phyloP scores from a whole-genome alignment of 805 yeast species.

The Saccharomycopsis vini region DNA sequence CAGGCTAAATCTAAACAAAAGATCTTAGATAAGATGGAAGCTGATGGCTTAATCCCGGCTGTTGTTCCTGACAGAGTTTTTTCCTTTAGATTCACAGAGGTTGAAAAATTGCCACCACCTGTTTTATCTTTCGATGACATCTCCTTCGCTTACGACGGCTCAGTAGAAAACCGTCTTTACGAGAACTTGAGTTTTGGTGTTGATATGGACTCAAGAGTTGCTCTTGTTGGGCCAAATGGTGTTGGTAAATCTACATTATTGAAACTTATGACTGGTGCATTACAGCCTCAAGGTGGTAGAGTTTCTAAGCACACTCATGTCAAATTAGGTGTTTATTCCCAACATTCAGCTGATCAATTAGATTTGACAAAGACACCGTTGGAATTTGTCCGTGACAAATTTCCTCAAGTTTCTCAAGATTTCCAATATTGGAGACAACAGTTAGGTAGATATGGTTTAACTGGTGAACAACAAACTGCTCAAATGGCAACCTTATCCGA shows the following conservation, averaged over 20 bases:
- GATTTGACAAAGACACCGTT: conserved; percentile 92
- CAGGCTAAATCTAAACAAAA: conserved; percentile 99
- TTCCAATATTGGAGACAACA: conserved; percentile 98
- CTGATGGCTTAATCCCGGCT: conserved; percentile 91
- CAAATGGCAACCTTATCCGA: conserved; percentile 98
- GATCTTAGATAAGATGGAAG: conserved; percentile 99
- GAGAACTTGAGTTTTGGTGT: conserved; percentile 92
- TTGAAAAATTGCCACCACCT: conserved; percentile 86
- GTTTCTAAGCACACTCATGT: conserved; percentile 96
- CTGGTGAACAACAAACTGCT: conserved; percentile 98
- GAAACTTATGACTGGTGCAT: conserved; percentile 93
- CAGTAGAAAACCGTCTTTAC: conserved; percentile 77
- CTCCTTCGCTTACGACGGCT: conserved; percentile 83
- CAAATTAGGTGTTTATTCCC: conserved; percentile 97
- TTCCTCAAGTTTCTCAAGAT: conserved; percentile 85
- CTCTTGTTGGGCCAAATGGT: conserved; percentile 98
- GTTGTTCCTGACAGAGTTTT: conserved; percentile 91
- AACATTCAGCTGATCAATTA: conserved; percentile 97
- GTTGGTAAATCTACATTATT: conserved; percentile 95
- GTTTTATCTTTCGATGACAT: conserved; percentile 94
- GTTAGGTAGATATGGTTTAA: conserved; percentile 94
- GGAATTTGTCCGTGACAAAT: conserved; percentile 94
- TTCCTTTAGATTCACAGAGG: conserved; percentile 82
- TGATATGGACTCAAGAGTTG: conserved; percentile 98
- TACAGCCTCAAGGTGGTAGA: conserved; percentile 86